Conservation (phyloP, 345 rosid genomes). For the Erucastrum elatum region DNA sequence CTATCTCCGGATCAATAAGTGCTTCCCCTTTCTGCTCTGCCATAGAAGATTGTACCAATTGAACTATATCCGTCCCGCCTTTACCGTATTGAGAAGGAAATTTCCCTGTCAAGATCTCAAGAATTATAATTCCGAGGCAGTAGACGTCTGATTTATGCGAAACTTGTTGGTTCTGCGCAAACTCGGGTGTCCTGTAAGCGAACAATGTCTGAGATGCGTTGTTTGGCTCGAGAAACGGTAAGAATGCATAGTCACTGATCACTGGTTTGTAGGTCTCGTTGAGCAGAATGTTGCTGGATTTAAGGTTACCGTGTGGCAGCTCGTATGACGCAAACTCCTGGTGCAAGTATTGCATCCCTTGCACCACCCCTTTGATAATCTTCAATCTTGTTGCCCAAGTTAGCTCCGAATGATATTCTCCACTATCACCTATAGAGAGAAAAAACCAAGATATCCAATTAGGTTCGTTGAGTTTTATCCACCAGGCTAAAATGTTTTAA, state of each 20-base stretch:
- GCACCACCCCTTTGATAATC: slow-evolving; percentile 60
- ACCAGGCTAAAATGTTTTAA: not conserved
- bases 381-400: slow-evolving; percentile 66
- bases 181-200: slow-evolving; percentile 70
- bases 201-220: slow-evolving; percentile 49
- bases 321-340: slow-evolving; percentile 52
- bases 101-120: slow-evolving; percentile 79
- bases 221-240: slow-evolving; percentile 45
- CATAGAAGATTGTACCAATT: slow-evolving; percentile 54
- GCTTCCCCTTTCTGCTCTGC: slow-evolving; percentile 45
- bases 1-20: slow-evolving; percentile 69
- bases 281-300: slow-evolving; percentile 79
- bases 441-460: not conserved
- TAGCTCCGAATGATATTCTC: slow-evolving; percentile 51
- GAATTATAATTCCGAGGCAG: slow-evolving; percentile 69
- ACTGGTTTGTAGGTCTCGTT: slow-evolving; percentile 53
- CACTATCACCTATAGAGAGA: slow-evolving; percentile 54
- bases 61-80: slow-evolving; percentile 64
- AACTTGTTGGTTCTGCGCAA: slow-evolving; percentile 41
- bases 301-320: slow-evolving; percentile 91
- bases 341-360: slow-evolving; percentile 65
- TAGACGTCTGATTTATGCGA: slow-evolving; percentile 75
- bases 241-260: slow-evolving; percentile 66
- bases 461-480: not conserved
- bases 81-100: slow-evolving; percentile 67